Base-by-base conservation (phyloP, 2,329 filamentous ascomycete species). In the Xylaria sp. region DNA sequence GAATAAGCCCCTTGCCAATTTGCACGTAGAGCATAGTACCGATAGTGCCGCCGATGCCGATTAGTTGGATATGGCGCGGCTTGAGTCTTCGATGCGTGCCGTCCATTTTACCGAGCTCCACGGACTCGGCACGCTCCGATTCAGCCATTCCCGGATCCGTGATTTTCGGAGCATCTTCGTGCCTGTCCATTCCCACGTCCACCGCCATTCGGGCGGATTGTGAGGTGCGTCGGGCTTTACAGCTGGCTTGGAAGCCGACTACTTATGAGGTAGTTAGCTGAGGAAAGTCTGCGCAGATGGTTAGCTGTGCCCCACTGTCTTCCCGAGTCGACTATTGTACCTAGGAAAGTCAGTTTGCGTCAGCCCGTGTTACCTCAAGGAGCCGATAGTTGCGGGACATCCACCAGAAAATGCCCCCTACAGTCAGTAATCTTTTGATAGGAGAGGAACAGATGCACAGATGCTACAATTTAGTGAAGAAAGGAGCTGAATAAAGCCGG, bases 1-100 rank as follows among this genome's bases (percentile, higher is more conserved):
- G 82, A 68, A 89, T 78, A 25, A 91, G 78, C 2, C 85, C 86
- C 60, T 82, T 82, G 55, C 89, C 89, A 68, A 91, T 90, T 75
- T 86, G 84, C 41, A 89, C 86, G 75, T 84, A 89, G 2, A 90
- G 80, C 18, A 86, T 87, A 1, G 88, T 91, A 20, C 89, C 89
- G 70, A 91, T 90, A 7, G 88, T 90, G 0, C 88, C 89, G 48
- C 89, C 89, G 66, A 91, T 90, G 39, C 86, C 88, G 74, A 88
- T 88, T 39, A 89, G 80, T 74, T 89, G 87, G 55, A 89, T 88
- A 71, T 89, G 86, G 1, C 86, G 83, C 25, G 85, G 79, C 76
- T 88, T 88, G 70, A 89, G 83, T 67, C 79, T 83, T 56, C 86
- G 83, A 60, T 88, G 84, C 0, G 85, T 88, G 9, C 82, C 75